These are phyloP conservation scores for Sphaerulina vaccinii DNA, from an alignment of 2,329 filamentous ascomycete genomes.

Conservation along the genomic window DNA sequence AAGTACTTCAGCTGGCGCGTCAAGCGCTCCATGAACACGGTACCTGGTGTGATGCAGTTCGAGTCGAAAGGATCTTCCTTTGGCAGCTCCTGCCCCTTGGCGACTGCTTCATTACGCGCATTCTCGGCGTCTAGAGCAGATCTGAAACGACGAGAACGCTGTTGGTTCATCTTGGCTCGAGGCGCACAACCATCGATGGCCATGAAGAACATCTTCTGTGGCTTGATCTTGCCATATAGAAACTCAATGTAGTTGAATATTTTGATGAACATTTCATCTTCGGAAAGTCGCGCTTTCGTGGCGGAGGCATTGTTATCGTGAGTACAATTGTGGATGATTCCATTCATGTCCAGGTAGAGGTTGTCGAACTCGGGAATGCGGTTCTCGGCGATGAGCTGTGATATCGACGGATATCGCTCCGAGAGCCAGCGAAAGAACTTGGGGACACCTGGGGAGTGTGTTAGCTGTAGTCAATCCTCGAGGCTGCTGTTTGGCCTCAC, in stretches of 20 bases:
- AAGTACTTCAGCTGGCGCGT: constrained; percentile 96
- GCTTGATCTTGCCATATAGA: constrained; percentile 97
- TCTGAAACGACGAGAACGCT: constrained; percentile 89
- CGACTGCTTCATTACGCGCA: constrained; percentile 87
- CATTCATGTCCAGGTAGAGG: constrained; percentile 97
- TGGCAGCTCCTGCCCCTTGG: constrained; percentile 85
- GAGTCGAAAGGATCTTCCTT: constrained; percentile 96
- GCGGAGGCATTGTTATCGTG: constrained; percentile 95
- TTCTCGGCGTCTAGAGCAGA: constrained; percentile 88
- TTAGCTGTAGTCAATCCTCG: not conserved
- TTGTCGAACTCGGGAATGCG: constrained; percentile 98
- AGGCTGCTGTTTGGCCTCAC: constrained; percentile 22
- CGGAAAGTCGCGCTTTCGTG: constrained; percentile 85
- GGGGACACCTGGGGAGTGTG: constrained; percentile 63
- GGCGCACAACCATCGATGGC: constrained; percentile 97
- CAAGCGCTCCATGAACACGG: constrained; percentile 96
- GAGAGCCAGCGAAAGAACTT: constrained; percentile 99
- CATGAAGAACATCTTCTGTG: constrained; percentile 99
- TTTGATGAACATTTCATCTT: constrained; percentile 99
- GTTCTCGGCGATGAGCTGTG: constrained; percentile 96
- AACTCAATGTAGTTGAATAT: constrained; percentile 99
- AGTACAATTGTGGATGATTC: constrained; percentile 99
- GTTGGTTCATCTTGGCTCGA: constrained; percentile 99
- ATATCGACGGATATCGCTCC: constrained; percentile 97
- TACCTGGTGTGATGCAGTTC: constrained; percentile 98